Evolutionary conservation across 371 early-diverging fungal genomes (phyloP).

Genomic region (Smittium culicis): DNA sequence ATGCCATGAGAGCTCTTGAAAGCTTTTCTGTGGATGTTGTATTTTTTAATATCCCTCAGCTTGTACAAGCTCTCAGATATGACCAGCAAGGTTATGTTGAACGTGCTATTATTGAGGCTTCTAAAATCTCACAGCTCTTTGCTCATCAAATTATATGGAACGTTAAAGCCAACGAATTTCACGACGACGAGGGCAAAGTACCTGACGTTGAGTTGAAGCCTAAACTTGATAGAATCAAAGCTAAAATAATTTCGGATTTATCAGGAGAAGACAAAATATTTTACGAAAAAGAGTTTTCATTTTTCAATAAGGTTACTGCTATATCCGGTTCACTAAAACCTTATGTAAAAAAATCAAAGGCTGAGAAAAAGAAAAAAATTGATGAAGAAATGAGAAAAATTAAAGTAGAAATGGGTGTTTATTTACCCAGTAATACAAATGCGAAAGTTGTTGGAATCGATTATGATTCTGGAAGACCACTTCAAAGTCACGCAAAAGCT

Average conservation of each 20-base stretch:
- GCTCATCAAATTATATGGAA: slow-evolving; percentile 99
- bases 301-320: slow-evolving; percentile 88
- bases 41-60: slow-evolving; percentile 97
- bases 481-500: slow-evolving; percentile 98
- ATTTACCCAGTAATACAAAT: slow-evolving; percentile 96
- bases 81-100: slow-evolving; percentile 83
- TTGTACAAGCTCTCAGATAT: slow-evolving; percentile 92
- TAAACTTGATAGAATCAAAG: slow-evolving; percentile 69
- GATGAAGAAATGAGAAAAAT: slow-evolving; percentile 95
- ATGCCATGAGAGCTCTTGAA: slow-evolving; percentile 80
- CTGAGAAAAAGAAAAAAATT: slow-evolving; percentile 92
- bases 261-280: slow-evolving; percentile 75
- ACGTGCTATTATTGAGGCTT: slow-evolving; percentile 82
- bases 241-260: slow-evolving; percentile 54
- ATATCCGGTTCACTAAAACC: slow-evolving; percentile 96
- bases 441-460: slow-evolving; percentile 90
- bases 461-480: slow-evolving; percentile 83
- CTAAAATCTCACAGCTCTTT: slow-evolving; percentile 82
- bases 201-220: slow-evolving; percentile 71
- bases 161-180: slow-evolving; percentile 96
- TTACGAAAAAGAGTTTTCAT: slow-evolving; percentile 87
- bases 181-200: slow-evolving; percentile 51
- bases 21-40: slow-evolving; percentile 80
- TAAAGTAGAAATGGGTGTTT: slow-evolving; percentile 90
- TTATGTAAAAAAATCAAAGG: slow-evolving; percentile 77